Evolutionary conservation across 345 rosid genomes (phyloP), one percentile per base, ranked within the genome.

Genomic region (Heritiera littoralis): DNA sequence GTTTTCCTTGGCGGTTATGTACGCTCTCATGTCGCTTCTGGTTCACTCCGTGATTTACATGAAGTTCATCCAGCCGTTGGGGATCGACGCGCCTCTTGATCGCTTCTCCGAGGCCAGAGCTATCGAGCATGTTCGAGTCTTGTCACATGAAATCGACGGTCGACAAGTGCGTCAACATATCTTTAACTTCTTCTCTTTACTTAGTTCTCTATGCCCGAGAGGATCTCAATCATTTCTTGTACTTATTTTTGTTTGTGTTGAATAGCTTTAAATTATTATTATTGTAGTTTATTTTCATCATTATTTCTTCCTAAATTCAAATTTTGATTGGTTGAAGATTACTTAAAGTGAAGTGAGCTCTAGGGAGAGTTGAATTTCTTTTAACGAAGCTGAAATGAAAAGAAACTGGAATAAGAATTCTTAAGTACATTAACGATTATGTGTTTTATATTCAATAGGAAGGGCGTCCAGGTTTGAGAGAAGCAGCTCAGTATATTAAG

Each of bases 31-130:
- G 94, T 80, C 94, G 68, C 60, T 85, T 5, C 74, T 91, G 40
- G 93, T 72, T 67, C 88, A 94, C 88, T 89, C 81, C 65, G 77
- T 87, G 18, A 58, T 94, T 52, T 87, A 94, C 87, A 88, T 84
- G 88, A 90, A 87, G 85, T 85, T 89, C 70, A 77, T 96, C 41
- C 66, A 82, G 75, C 97, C 97, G 17, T 94, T 96, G 41, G 92
- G 80, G 14, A n/a, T 77, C 41, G 89, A 92, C 85, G 97, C 98
- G 3, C 95, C 99, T 49, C 88, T 85, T n/a, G 92, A 94, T 84
- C 97, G 94, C 3, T 96, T 96, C 87, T 92, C 99, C 66, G 97
- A 90, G 84, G 98, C 93, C 46, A 86, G 99, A 87, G 99, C 99
- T 54, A 71, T 96, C 54, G 85, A 92, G 65, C 99, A 94, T 71